These are phyloP conservation scores for Talaromyces sp. DNA, from an alignment of 2,329 filamentous ascomycete species.

Conservation along the genomic window DNA sequence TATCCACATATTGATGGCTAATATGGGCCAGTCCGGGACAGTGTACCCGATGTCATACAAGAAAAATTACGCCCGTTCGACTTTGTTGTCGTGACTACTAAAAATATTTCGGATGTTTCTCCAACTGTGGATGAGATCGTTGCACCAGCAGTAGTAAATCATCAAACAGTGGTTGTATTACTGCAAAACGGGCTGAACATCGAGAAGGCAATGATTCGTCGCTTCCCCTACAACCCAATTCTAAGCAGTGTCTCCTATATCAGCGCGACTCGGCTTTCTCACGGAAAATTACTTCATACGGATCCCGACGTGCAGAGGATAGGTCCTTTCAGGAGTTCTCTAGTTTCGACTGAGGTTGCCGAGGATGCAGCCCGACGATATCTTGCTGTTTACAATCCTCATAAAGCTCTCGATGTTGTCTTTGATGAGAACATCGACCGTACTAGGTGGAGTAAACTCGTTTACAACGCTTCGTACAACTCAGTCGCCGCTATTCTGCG, in stretches of 20 bases:
- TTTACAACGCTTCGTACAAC: constrained; percentile 49
- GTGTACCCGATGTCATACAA: constrained; percentile 41
- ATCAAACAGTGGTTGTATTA: constrained; percentile 48
- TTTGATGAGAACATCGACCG: constrained; percentile 29
- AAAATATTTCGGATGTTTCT: constrained; percentile 52
- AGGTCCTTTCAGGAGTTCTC: constrained; percentile 41
- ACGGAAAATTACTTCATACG: constrained; percentile 49
- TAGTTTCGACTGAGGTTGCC: constrained; percentile 7
- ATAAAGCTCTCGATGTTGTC: constrained; percentile 39
- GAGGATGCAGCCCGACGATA: constrained; percentile 38
- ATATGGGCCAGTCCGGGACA: constrained; percentile 37
- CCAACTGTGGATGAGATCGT: constrained; percentile 48
- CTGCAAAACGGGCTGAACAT: constrained; percentile 59
- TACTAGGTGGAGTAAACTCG: constrained; percentile 32
- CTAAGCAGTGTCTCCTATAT: constrained; percentile 51
- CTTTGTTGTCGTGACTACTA: constrained; percentile 55
- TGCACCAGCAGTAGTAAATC: constrained; percentile 45
- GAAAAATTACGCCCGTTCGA: constrained; percentile 38
- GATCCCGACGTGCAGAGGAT: constrained; percentile 47
- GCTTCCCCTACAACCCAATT: constrained; percentile 49
- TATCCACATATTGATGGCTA: background rate
- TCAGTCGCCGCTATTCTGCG: constrained; percentile 46
- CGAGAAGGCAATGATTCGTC: constrained; percentile 46
- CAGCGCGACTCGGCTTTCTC: constrained; percentile 44
- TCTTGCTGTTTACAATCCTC: constrained; percentile 43